Evolutionary conservation across 2,329 filamentous ascomycete genomes (phyloP), one percentile per base, ranked within the genome.

Genomic region (Claviceps fusiformis): DNA sequence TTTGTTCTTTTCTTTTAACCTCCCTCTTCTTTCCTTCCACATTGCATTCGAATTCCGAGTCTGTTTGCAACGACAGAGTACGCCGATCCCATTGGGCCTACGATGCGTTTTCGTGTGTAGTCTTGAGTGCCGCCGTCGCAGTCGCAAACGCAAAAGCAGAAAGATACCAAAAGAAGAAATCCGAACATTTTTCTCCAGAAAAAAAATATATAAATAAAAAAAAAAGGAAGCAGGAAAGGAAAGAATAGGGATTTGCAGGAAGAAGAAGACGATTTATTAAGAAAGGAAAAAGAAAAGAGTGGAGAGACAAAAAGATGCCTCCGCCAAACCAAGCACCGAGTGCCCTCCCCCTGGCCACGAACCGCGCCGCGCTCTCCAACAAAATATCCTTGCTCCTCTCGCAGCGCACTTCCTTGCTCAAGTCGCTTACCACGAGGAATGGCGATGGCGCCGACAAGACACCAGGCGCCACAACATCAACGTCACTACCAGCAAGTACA

Each of bases 361-460:
- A 73, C 62, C 66, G 65, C 63, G 67, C 67, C 59, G 63, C 68
- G 55, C 60, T 73, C 51, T 64, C 70, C 57, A 76, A 76, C 67
- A 67, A 67, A 57, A 70, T 75, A 55, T 68, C 70, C 55, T 66
- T 75, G 53, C 64, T 68, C 60, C 59, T 71, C 44, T 60, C 71
- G 53, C 65, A 67, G 10, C 68, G 67, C 55, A 61, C 67, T 5
- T 63, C 64, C 33, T 61, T 73, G 55, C 64, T 71, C 24, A 61
- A 64, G 24, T 63, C 62, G 29, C 64, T 66, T 58, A 63, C 62
- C 58, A 63, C 62, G 27, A 11, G 24, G 24, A 17, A 27, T 8
- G 24, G 24, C 37, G 3, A 9, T n/a, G 35, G 35, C 8, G 35
- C 9, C 8, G 35, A 37, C 35, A 37, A 37, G 35, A 35, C 33